A percentile compares a stretch with the other conserved stretches of the same genome.
Evolutionary conservation across 169 alveolate genomes (phyloP).

Genomic region (Amoebophrya sp.): DNA sequence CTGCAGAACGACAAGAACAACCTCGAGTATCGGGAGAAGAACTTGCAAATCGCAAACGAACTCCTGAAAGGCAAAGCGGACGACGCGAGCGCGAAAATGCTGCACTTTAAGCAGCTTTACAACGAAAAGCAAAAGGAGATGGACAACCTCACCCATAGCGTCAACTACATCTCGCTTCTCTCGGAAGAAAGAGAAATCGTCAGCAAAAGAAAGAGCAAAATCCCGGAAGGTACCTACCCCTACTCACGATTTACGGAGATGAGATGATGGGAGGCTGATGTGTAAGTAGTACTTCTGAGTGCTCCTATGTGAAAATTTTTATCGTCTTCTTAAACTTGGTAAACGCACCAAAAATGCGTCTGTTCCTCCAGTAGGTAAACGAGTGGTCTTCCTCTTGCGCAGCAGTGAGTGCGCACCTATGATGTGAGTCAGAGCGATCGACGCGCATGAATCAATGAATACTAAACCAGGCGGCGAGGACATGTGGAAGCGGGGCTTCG

Average conservation of each 20-base stretch:
- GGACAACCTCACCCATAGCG: background rate
- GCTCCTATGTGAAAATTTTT: no score
- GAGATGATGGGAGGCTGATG: no score
- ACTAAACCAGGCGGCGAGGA: slow-evolving; percentile 3
- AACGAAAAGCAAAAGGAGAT: background rate
- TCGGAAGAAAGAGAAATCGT: background rate
- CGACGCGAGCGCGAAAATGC: background rate
- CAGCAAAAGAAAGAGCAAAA: background rate
- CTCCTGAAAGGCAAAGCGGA: background rate
- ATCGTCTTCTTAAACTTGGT: no score
- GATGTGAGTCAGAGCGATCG: no score
- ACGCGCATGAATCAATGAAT: no score
- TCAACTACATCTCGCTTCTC: background rate
- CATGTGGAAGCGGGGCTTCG: background rate
- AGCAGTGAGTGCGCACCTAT: no score
- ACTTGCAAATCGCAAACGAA: background rate
- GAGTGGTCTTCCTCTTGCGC: no score
- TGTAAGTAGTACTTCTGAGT: no score
- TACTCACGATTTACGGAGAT: no score
- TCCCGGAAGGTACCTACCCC: no score
- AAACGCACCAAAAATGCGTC: no score
- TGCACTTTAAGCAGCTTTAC: background rate
- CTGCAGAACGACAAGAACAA: background rate
- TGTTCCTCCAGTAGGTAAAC: no score
- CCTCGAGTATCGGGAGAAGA: background rate